Conservation (phyloP, 768 basidiomycete species). For the Tephrocybe sp. region DNA sequence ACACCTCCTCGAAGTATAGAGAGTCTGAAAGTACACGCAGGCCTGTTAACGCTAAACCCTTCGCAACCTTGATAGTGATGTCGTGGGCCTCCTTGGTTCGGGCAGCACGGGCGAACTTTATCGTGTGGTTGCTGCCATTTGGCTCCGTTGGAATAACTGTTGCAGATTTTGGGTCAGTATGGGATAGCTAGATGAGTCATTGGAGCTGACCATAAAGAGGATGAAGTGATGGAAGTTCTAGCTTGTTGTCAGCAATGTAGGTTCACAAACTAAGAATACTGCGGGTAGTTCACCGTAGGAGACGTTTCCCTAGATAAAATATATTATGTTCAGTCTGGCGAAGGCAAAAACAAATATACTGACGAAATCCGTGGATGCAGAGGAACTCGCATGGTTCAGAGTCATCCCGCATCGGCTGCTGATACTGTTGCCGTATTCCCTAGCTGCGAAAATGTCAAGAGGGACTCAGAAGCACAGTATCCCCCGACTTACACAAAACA, state of each 20-base stretch:
- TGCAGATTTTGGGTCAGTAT: constrained; percentile 23
- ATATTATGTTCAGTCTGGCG: background rate
- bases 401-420: constrained; percentile 41
- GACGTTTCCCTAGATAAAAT: constrained; percentile 60
- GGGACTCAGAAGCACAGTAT: background rate
- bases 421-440: constrained; percentile 48
- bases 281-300: constrained; percentile 50
- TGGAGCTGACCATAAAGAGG: constrained; percentile 52
- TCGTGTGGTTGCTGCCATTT: constrained; percentile 74
- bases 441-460: constrained; percentile 33
- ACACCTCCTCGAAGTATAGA: constrained; percentile 54
- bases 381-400: constrained; percentile 27
- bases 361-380: constrained; percentile 80
- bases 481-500: constrained; percentile 43
- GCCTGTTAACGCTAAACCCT: constrained; percentile 61
- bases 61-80: constrained; percentile 52
- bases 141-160: constrained; percentile 71
- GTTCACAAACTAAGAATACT: background rate
- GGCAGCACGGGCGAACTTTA: constrained; percentile 61
- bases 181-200: background rate
- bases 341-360: constrained; percentile 25
- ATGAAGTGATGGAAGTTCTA: constrained; percentile 63
- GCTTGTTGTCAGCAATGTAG: constrained; percentile 15
- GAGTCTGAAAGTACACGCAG: constrained; percentile 58
- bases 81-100: constrained; percentile 60